phyloP scores from a whole-genome alignment of 768 basidiomycete species.

The Psilocybe sp. region DNA sequence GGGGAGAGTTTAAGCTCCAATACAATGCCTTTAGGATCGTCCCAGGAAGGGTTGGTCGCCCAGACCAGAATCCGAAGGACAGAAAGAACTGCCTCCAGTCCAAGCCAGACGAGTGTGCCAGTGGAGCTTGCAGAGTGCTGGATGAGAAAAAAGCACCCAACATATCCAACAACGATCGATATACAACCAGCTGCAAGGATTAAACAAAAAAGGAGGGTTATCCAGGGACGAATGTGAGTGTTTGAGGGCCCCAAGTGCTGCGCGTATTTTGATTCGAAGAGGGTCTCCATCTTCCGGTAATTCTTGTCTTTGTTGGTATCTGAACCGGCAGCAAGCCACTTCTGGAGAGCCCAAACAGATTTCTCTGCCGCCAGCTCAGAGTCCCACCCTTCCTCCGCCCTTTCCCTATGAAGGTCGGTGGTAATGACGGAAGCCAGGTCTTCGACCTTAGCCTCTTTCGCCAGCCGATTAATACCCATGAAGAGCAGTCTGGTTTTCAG shows the following conservation, averaged over 20 bases:
- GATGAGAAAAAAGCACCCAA: constrained; percentile 10
- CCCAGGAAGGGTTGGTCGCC: constrained; percentile 9
- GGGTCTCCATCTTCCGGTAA: neutral
- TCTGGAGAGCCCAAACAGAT: constrained; percentile 5
- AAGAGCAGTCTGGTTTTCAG: constrained; percentile 7
- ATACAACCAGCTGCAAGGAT: neutral
- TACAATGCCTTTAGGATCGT: constrained; percentile 6
- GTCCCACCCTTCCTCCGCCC: constrained; percentile 1
- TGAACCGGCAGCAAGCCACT: neutral
- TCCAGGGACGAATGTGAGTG: neutral
- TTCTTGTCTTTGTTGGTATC: neutral
- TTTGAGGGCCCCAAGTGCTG: neutral
- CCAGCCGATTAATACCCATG: constrained; percentile 3
- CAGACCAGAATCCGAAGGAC: constrained; percentile 10
- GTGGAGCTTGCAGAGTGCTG: neutral
- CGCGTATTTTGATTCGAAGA: neutral
- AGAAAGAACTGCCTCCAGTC: constrained; percentile 6
- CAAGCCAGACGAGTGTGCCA: constrained; percentile 11
- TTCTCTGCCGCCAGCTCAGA: constrained; percentile 2
- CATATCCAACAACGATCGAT: constrained; percentile 6
- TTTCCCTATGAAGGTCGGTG: neutral
- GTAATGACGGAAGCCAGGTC: constrained; percentile 1
- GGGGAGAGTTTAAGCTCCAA: constrained; percentile 4
- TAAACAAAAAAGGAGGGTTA: neutral
- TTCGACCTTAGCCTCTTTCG: neutral